Conservation (phyloP, 352 stramenopile species). For the Globisporangium iwayamae region DNA sequence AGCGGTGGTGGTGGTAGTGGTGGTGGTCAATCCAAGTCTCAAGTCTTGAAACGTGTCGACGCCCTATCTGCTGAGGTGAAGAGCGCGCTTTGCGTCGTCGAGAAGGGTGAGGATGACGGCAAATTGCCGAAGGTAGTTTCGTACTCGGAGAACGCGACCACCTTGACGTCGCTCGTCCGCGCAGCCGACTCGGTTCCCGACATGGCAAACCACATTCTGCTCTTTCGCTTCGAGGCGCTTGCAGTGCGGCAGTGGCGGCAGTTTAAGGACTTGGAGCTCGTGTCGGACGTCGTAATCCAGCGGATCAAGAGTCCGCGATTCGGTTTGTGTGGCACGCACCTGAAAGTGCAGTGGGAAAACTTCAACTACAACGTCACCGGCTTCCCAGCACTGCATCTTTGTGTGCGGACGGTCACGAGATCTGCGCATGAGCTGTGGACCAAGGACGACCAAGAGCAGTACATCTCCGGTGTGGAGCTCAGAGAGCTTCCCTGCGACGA, state of each 20-base stretch:
- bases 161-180: not conserved
- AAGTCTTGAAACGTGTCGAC: not conserved
- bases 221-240: not conserved
- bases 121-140: not conserved
- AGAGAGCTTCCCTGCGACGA: not conserved
- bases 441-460: not conserved
- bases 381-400: not conserved
- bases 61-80: not conserved
- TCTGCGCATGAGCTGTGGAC: not conserved
- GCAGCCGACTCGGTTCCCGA: not conserved
- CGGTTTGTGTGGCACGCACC: not conserved
- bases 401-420: not conserved
- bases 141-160: not conserved
- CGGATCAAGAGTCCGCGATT: not conserved
- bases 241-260: not conserved
- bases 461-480: not conserved
- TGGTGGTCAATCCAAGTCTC: not conserved
- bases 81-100: not conserved
- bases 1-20: too few relatives aligned
- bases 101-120: not conserved
- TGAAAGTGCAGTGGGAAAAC: constrained; percentile 3
- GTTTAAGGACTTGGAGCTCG: not conserved
- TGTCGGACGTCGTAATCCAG: not conserved
- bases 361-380: constrained; percentile 1
- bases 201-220: not conserved